Evolutionary conservation across 2,329 filamentous ascomycete species (phyloP), one percentile per base, ranked within the genome.

Genomic region (Ophiostoma australiae): DNA sequence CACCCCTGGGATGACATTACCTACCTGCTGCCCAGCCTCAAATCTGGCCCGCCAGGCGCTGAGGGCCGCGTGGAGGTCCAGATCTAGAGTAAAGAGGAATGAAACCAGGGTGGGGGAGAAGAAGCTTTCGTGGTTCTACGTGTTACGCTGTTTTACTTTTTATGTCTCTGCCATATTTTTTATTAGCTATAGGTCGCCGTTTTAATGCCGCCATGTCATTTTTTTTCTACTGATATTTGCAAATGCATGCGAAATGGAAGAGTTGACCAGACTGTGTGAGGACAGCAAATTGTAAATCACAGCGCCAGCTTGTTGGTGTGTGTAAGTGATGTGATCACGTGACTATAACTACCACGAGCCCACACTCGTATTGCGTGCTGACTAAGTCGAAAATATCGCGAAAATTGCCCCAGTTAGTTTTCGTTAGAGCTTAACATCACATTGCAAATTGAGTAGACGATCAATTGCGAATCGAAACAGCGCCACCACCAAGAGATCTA

Each of bases 1-100:
- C 93, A 97, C 89, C 95, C 95, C 80, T 98, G 95, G 95, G 95
- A 97, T 81, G 94, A 97, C 82, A 97, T 97, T 80, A 97, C 93
- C 76, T 97, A 97, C 84, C 88, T 97, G 77, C 90, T 97, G 77
- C 93, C 93, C 78, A 91, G 87, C 82, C 85, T 97, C 74, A 86
- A 90, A 80, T 86, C 86, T 73, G 89, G 89, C 74, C 86, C 89
- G 72, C 87, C 89, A 73, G 92, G 92, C 76, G 85, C 86, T 74
- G 92, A 96, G 84, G 92, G 92, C 77, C 89, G 93, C 85, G 93
- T 97, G 73, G 93, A 97, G 86, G 93, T 97, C 77, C 88, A 90
- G 81, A 86, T 95, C 81, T 92, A 85, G 80, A 75, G 71, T 44
- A 11, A 33, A n/a, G 20, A 61, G 23, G 65, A 33, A 41, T 41